Base-by-base conservation (phyloP, 139 green algal species). In the Tetradesmus obliquus region DNA sequence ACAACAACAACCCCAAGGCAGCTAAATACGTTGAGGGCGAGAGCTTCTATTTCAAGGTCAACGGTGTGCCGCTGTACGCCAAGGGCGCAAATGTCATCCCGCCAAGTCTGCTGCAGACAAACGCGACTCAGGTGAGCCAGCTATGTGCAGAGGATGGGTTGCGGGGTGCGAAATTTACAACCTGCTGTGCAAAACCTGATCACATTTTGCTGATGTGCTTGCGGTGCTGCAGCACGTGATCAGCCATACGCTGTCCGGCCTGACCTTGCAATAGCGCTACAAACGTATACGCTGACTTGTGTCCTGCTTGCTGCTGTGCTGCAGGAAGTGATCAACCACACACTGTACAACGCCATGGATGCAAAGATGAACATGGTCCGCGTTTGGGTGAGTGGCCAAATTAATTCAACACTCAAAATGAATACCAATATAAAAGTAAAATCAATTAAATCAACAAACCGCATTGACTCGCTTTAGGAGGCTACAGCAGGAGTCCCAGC, bases 11-110 rank as follows among this genome's bases (percentile, higher is more conserved):
- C 71, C 86, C 86, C 51, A 89, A 81, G 60, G 3, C 62, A 3
- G 89, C 89, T 6, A 84, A 89, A 7, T 20, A 20, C 24, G 72
- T 90, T 2, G 91, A 93, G 6, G 92, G 91, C 5, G 94, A 97
- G 86, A 93, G 91, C 3, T 96, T 97, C 76, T 95, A 92, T 91
- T 96, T 97, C 72, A 69, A 60, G 8, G 86, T 97, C 13, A 97
- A 97, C 79, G 95, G 92, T 6, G 74, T 95, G 54, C 92, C 93
- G 8, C 62, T 97, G 32, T 97, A 93, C 76, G 91, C 92, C 10
- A 94, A 94, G 88, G 96, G 91, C 9, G 55, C 86, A 51, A 93
- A 93, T 69, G 53, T 93, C 6, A 91, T 93, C 57, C 91, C 91
- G 3, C 54, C 80, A 2, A 51, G 51, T 2, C 80, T 91, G 51